These are phyloP conservation scores for Cladophialophora bantiana DNA, from an alignment of 2,329 filamentous ascomycete genomes.

Conservation along the genomic window DNA sequence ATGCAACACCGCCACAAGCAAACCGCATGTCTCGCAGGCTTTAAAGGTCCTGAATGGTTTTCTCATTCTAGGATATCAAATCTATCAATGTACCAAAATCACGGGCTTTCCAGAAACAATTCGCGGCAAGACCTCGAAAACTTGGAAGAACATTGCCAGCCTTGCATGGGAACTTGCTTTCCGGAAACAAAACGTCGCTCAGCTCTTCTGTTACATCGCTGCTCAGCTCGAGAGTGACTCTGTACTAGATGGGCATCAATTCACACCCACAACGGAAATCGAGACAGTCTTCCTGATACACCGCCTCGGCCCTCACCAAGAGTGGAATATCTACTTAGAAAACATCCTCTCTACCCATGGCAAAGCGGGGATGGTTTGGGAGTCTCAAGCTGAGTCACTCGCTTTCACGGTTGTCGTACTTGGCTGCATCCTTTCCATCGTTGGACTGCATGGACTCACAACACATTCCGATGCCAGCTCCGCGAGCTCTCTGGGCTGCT, in stretches of 20 bases:
- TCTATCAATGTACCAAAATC: constrained; percentile 8
- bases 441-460: constrained; percentile 3
- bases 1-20: constrained; percentile 4
- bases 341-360: constrained; percentile 16
- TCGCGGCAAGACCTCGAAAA: background rate
- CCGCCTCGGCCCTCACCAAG: constrained; percentile 15
- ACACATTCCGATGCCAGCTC: background rate
- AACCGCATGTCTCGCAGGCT: background rate
- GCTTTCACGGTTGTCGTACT: constrained; percentile 27
- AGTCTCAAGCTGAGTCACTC: constrained; percentile 18
- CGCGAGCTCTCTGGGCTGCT: background rate
- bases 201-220: constrained; percentile 19
- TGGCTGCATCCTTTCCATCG: constrained; percentile 24
- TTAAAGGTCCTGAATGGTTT: constrained; percentile 25
- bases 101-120: background rate
- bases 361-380: background rate
- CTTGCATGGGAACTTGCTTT: constrained; percentile 30
- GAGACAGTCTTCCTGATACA: constrained; percentile 30
- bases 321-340: constrained; percentile 22
- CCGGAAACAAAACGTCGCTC: constrained; percentile 12
- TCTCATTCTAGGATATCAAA: constrained; percentile 28
- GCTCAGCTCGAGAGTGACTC: constrained; percentile 5
- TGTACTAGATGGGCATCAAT: background rate
- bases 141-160: constrained; percentile 21
- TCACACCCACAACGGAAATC: constrained; percentile 16